Percentiles rank a stretch among this genome's conserved stretches.
Evolutionary conservation across 306 rosid genomes (phyloP).

Genomic region (Abrus pulchellus): DNA sequence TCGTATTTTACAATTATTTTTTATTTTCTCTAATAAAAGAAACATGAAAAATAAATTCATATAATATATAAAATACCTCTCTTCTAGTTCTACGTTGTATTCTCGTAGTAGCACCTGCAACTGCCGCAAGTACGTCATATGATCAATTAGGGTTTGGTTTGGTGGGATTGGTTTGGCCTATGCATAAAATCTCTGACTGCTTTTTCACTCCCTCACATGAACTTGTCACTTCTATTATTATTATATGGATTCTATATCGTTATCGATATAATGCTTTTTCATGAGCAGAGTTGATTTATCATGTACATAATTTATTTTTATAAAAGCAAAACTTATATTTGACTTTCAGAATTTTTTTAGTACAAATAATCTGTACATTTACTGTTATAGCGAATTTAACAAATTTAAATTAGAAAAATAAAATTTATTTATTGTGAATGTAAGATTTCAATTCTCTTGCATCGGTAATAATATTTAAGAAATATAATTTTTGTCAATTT

Average conservation of each 20-base stretch:
- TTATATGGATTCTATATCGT: neutral
- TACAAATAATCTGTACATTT: too few relatives aligned
- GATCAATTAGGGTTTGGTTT: conserved; percentile 42
- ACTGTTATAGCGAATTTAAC: too few relatives aligned
- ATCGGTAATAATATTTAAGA: too few relatives aligned
- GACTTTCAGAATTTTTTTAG: neutral
- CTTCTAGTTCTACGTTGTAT: neutral
- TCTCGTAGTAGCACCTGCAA: conserved; percentile 5
- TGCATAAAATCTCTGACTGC: neutral
- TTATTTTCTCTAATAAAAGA: neutral
- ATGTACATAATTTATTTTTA: neutral
- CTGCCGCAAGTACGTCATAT: conserved; percentile 39
- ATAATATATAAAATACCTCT: neutral
- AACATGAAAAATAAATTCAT: neutral
- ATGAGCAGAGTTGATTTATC: neutral
- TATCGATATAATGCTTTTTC: conserved; percentile 4
- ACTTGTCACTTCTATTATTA: conserved; percentile 45
- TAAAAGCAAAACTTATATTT: neutral
- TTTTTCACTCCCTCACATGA: conserved; percentile 49
- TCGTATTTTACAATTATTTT: neutral
- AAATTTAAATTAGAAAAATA: too few relatives aligned
- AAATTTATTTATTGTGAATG: too few relatives aligned
- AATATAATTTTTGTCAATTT: too few relatives aligned
- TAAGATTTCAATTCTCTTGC: too few relatives aligned
- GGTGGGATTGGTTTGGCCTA: conserved; percentile 57